Base-by-base conservation (phyloP, 352 stramenopile species). In the Phytophthora hibernalis region DNA sequence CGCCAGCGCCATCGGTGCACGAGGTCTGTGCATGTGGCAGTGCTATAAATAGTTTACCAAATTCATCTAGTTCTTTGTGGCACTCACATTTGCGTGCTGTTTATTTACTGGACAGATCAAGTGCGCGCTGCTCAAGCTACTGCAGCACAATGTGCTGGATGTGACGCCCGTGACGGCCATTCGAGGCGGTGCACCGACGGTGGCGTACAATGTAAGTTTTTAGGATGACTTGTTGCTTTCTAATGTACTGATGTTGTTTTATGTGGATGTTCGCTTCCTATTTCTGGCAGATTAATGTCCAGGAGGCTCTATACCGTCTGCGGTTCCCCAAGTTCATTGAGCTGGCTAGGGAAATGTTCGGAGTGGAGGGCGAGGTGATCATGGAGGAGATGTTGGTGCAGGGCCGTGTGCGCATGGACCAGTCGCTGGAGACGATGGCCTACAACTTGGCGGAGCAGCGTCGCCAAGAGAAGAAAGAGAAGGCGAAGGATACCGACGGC, bases 351-450 rank as follows among this genome's bases (percentile, higher is more conserved):
- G 74, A 92, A 35, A 57, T 58, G 15, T 96, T 96, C 61, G 89
- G 89, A 33, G 47, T 85, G 10, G 85, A 91, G 65, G 89, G 89
- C 31, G 86, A 95, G 53, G 80, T 96, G 28, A 87, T 96, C 35
- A 96, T 96, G 89, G 87, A 96, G 55, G 89, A 96, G 60, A 63
- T 96, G n/a, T 58, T 96, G 6, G 84, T 95, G 37, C 85, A 93
- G 45, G 89, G 89, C 8, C 83, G 89, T 54, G 77, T 96, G 52
- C 89, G 89, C 11, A 82, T 96, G 44, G 89, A 95, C 74, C 87
- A 96, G 68, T 94, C 85, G 28, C 51, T 96, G 33, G 87, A 95
- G 12, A 73, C 83, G 21, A 96, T 96, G 89, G 83, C 89, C 8
- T 90, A 89, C 57, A 91, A 70, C 31, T 74, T 96, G 12, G 85